A percentile compares a stretch with the other conserved stretches of the same genome.
phyloP scores from a whole-genome alignment of 164 flowering plant genomes.

The Magnolia kwangsiensis region DNA sequence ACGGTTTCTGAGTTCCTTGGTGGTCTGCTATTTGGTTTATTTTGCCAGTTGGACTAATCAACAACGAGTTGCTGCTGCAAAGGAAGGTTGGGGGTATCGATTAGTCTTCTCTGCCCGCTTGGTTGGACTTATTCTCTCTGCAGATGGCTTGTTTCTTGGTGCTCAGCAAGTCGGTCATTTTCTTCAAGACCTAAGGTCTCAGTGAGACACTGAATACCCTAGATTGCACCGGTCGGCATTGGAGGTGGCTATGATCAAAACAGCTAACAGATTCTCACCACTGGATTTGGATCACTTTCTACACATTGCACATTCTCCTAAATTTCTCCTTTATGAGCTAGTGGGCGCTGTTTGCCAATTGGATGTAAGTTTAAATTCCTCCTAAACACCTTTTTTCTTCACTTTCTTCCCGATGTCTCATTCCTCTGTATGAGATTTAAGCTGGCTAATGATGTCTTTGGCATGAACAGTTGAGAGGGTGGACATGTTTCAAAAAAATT shows the following conservation, averaged over 20 bases:
- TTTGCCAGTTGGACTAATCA: slow-evolving; percentile 89
- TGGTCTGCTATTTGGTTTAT: neutral
- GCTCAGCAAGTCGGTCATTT: slow-evolving; percentile 56
- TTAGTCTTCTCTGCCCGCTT: slow-evolving; percentile 76
- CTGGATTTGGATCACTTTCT: neutral
- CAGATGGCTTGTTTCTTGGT: slow-evolving; percentile 79
- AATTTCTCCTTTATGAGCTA: neutral
- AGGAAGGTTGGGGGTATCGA: slow-evolving; percentile 86
- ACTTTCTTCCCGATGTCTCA: too few relatives aligned
- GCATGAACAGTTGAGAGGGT: too few relatives aligned
- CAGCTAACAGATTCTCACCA: neutral
- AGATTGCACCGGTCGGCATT: neutral
- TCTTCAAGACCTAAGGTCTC: slow-evolving; percentile 33
- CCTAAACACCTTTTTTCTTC: neutral
- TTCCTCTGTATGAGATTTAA: neutral
- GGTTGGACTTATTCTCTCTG: slow-evolving; percentile 76
- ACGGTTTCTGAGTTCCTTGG: slow-evolving; percentile 91
- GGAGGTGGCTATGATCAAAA: neutral
- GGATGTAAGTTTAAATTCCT: too few relatives aligned
- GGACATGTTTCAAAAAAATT: too few relatives aligned
- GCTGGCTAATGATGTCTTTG: too few relatives aligned
- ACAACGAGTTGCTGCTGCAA: slow-evolving; percentile 83
- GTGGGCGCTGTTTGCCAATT: neutral
- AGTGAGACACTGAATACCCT: slow-evolving; percentile 11
- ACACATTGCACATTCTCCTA: neutral